Percentiles rank a stretch among this genome's conserved stretches.
Evolutionary conservation across 2,329 filamentous ascomycete genomes (phyloP).

Genomic region (Epichloe brachyelytri): DNA sequence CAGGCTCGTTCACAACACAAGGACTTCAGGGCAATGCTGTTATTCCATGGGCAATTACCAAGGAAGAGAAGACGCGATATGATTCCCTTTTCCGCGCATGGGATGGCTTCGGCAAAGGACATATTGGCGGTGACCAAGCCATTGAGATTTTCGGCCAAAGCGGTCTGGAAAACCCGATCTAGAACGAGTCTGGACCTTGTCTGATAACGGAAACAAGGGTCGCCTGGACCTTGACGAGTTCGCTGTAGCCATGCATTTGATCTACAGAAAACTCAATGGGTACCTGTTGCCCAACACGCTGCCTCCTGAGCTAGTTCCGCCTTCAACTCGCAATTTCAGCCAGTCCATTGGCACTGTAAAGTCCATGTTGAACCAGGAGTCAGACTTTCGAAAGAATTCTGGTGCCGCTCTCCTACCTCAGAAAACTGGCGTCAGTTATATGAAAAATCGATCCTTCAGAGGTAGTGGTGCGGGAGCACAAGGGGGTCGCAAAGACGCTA

Average conservation of each 20-base stretch:
- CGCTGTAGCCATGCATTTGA: constrained; percentile 96
- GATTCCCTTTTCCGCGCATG: constrained; percentile 90
- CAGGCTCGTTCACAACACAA: constrained; percentile 67
- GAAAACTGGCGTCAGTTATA: constrained; percentile 93
- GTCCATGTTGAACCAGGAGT: constrained; percentile 76
- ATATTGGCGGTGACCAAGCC: constrained; percentile 79
- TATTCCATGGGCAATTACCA: constrained; percentile 96
- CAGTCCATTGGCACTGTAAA: constrained; percentile 91
- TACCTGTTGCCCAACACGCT: constrained; percentile 82
- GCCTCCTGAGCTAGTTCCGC: constrained; percentile 84
- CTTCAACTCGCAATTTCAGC: constrained; percentile 85
- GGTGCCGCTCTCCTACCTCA: constrained; percentile 86
- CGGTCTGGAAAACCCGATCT: constrained; percentile 78
- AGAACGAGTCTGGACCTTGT: constrained; percentile 87
- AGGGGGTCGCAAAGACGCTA: constrained; percentile 75
- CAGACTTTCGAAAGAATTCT: constrained; percentile 75
- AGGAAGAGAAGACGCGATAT: constrained; percentile 95
- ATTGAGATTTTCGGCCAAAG: constrained; percentile 97
- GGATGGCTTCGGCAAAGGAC: constrained; percentile 90
- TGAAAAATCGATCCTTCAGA: constrained; percentile 90
- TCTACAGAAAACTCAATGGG: constrained; percentile 92
- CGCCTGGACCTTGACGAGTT: constrained; percentile 94
- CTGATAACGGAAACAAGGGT: constrained; percentile 88
- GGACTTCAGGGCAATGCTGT: constrained; percentile 88
- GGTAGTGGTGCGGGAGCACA: constrained; percentile 43